Conservation (phyloP, 139 green algal species). For the Chlorella sp. region DNA sequence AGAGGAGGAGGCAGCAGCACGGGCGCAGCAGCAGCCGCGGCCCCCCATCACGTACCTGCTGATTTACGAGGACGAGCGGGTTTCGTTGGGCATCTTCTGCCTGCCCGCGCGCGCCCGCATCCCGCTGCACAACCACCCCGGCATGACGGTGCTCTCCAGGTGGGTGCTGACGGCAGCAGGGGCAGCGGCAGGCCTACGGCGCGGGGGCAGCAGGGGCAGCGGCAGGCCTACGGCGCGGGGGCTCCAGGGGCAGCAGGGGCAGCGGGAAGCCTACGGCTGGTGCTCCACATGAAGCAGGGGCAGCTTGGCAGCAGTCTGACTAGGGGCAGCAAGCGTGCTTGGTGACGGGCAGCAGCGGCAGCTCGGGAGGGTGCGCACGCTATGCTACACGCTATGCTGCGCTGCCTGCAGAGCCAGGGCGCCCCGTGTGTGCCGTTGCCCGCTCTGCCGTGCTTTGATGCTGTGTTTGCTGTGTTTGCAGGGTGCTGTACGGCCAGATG, state of each 20-base stretch:
- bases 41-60: conserved; percentile 85
- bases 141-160: conserved; percentile 74
- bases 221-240: too few species aligned
- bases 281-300: too few species aligned
- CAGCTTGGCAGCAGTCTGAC: background rate
- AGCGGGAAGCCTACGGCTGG: too few species aligned
- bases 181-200: background rate
- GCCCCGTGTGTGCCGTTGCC: background rate
- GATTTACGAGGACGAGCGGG: conserved; percentile 78
- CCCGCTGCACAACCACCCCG: conserved; percentile 93
- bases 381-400: too few species aligned
- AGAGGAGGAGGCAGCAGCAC: background rate
- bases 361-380: background rate
- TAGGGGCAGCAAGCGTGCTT: too few species aligned
- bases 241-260: background rate
- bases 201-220: background rate
- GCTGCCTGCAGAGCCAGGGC: background rate
- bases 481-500: conserved; percentile 87
- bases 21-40: background rate
- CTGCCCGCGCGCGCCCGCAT: conserved; percentile 72
- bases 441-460: too few species aligned
- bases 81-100: conserved; percentile 92
- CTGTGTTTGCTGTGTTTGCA: conserved; percentile 30
- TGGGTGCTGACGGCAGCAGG: conserved; percentile 33
- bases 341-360: background rate